Evolutionary conservation across 805 yeast species (phyloP).

Genomic region (Schwanniomyces pseudopolymorphus): DNA sequence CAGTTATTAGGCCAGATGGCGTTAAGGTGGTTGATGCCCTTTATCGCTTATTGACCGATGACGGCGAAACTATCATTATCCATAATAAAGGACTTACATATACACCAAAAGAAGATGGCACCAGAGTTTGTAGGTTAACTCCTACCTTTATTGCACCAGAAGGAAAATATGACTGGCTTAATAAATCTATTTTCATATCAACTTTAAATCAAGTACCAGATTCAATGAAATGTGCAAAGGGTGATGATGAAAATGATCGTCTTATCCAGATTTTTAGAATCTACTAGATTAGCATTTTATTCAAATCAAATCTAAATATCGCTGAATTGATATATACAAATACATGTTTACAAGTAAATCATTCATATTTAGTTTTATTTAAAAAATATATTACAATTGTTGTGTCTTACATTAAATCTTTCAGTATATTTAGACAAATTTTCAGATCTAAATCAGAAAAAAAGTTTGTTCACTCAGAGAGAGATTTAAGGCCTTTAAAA

Average conservation of each 20-base stretch:
- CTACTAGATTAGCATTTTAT: no score
- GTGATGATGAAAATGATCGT: background rate
- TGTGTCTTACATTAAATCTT: no score
- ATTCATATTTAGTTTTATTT: no score
- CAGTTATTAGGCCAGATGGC: background rate
- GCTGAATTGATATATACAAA: no score
- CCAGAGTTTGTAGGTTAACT: background rate
- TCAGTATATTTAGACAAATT: no score
- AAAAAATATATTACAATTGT: no score
- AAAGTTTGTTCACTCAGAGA: no score
- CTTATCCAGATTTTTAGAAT: background rate
- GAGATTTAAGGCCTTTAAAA: no score
- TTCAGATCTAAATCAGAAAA: no score
- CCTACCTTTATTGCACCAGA: background rate
- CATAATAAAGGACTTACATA: background rate
- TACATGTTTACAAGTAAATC: no score
- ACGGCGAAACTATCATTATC: background rate
- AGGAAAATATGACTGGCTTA: slow-evolving; percentile 1
- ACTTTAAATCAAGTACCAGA: background rate
- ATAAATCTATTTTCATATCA: background rate
- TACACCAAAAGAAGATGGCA: background rate
- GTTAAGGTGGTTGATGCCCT: background rate
- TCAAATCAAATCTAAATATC: no score
- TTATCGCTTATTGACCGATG: background rate
- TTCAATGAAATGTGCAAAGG: background rate